These are phyloP conservation scores for Rhizophagus sp. DNA, from an alignment of 192 early-diverging fungal genomes.

Conservation along the genomic window DNA sequence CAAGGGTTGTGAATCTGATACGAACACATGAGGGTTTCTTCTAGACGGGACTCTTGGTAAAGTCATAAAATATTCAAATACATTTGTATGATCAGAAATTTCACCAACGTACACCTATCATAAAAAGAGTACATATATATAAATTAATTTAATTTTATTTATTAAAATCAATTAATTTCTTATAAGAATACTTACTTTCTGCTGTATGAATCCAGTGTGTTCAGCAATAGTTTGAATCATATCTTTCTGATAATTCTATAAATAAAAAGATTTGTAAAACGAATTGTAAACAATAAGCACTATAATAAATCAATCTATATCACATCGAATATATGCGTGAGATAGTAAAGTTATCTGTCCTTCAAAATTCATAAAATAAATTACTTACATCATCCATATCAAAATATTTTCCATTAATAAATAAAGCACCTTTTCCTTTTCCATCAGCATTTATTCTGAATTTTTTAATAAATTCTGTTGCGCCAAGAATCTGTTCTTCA, in stretches of 20 bases:
- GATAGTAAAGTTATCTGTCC: too few species aligned
- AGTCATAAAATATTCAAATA: slow-evolving; percentile 75
- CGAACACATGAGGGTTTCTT: slow-evolving; percentile 70
- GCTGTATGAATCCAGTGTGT: slow-evolving; percentile 36
- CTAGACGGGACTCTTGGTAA: slow-evolving; percentile 55
- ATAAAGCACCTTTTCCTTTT: slow-evolving; percentile 52
- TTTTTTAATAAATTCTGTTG: not conserved
- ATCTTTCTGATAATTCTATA: slow-evolving; percentile 37
- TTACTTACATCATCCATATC: slow-evolving; percentile 54
- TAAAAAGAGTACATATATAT: not conserved
- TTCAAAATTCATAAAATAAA: slow-evolving; percentile 6
- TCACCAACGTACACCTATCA: slow-evolving; percentile 51
- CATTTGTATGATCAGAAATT: slow-evolving; percentile 52
- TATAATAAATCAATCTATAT: too few species aligned
- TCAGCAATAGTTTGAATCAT: slow-evolving; percentile 29
- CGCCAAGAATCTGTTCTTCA: slow-evolving; percentile 1
- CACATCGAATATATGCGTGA: too few species aligned
- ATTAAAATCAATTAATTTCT: too few species aligned
- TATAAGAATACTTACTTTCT: slow-evolving; percentile 30
- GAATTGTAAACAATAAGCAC: too few species aligned
- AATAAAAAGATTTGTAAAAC: not conserved
- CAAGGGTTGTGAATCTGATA: slow-evolving; percentile 46
- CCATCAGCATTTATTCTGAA: slow-evolving; percentile 31
- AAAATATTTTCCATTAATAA: slow-evolving; percentile 81
- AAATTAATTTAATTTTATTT: not conserved